phyloP scores from a whole-genome alignment of 2,329 filamentous ascomycete genomes.

The Aspergillus brasiliensis region DNA sequence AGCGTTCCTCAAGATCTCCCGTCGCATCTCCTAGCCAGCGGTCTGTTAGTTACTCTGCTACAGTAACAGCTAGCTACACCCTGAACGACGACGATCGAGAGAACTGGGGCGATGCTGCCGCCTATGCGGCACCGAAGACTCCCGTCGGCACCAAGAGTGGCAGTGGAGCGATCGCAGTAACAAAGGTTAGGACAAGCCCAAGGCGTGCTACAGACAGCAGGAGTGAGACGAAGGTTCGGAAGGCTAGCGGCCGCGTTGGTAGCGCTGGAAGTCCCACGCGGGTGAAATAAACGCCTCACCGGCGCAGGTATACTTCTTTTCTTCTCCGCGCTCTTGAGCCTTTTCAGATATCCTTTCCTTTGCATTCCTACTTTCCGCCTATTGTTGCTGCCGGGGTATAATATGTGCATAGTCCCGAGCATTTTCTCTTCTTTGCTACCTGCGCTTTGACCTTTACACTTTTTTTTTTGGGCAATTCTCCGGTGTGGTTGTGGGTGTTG shows the following conservation, averaged over 20 bases:
- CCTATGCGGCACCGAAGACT: constrained; percentile 48
- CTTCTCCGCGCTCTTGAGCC: constrained; percentile 6
- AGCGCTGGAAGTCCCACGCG: constrained; percentile 42
- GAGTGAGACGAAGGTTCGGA: constrained; percentile 45
- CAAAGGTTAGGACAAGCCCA: constrained; percentile 65
- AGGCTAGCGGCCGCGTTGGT: constrained; percentile 50
- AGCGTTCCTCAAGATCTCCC: constrained; percentile 66
- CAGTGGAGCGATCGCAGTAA: constrained; percentile 54
- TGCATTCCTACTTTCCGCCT: constrained; percentile 5
- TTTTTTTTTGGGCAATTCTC: constrained; percentile 18
- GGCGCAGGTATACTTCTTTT: constrained; percentile 3
- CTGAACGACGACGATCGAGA: constrained; percentile 70
- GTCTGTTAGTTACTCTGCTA: constrained; percentile 74
- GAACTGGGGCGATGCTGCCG: constrained; percentile 56
- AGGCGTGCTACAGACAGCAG: constrained; percentile 42
- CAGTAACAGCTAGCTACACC: constrained; percentile 68
- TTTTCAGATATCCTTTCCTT: constrained; percentile 16
- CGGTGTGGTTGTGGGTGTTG: constrained; percentile 17
- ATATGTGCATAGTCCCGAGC: constrained; percentile 18
- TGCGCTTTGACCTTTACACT: not conserved
- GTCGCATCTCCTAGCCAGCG: constrained; percentile 64
- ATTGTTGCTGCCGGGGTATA: constrained; percentile 17
- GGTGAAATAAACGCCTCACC: constrained; percentile 27
- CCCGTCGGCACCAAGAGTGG: constrained; percentile 60
- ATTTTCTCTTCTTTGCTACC: constrained; percentile 23